Evolutionary conservation across 2,329 filamentous ascomycete genomes (phyloP), one percentile per base, ranked within the genome.

Genomic region (Cercospora sesami): DNA sequence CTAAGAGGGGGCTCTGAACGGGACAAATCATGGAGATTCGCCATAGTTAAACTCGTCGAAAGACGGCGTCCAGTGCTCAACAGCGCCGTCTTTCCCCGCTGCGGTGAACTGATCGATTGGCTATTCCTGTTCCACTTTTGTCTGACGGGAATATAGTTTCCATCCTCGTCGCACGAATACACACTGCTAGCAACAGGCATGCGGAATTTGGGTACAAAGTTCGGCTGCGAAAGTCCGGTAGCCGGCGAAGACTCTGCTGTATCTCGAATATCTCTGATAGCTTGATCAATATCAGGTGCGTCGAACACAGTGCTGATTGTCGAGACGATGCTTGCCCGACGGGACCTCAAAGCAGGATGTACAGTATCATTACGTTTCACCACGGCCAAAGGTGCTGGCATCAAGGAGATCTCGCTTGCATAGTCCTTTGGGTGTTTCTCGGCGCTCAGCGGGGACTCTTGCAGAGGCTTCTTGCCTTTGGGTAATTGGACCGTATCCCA

Each of bases 161-260:
- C 42, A 31, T 45, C 39, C 23, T 60, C 61, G 10, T 67, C 61
- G 28, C 58, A 57, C 16, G 60, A 64, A 31, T 67, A 64, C n/a
- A 67, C 55, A 30, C 65, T 67, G 31, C 65, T 67, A 16, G 65
- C 61, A 14, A 60, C 30, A 9, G 60, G 62, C 26, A 18, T 12
- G 21, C 62, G 62, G 28, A 18, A 16, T 28, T 16, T 26, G 23
- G 48, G 48, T 28, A 28, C 21, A 4, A 12, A 6, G 9, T 5
- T 12, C 4, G 1, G 23, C 23, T 53, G 23, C 48, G 48, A 7
- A 2, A 16, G 3, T 16, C 12, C 23, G 23, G 4, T 6, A 28
- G 18, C 48, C 4, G 12, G 10, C 48, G 21, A 6, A n/a, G 23
- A 5, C 12, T 26, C 21, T 16, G 48, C 2, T 2, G 21, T 26